These are phyloP conservation scores for Claviceps paspali DNA, from an alignment of 2,329 filamentous ascomycete genomes.

Conservation along the genomic window DNA sequence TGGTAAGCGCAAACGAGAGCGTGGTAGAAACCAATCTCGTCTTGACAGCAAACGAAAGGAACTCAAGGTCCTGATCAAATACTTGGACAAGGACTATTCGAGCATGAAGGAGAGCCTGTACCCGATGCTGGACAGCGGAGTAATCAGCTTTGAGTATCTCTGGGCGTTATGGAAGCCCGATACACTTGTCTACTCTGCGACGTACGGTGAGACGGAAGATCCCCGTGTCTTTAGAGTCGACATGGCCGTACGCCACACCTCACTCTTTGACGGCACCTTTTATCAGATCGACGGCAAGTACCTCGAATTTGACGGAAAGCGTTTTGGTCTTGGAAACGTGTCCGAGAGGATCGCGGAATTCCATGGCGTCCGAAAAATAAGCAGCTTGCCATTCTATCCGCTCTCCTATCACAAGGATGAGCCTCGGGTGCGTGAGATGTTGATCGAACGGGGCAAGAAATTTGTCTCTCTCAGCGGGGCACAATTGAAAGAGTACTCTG, in stretches of 20 bases:
- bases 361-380: conserved; percentile 71
- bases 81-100: conserved; percentile 69
- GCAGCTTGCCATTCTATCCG: conserved; percentile 60
- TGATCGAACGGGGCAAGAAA: conserved; percentile 71
- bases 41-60: conserved; percentile 44
- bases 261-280: conserved; percentile 56
- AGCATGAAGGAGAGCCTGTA: conserved; percentile 63
- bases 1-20: conserved; percentile 35
- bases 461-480: conserved; percentile 71
- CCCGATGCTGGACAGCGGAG: conserved; percentile 63
- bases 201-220: conserved; percentile 62
- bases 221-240: conserved; percentile 74
- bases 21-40: conserved; percentile 44
- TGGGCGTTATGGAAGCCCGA: conserved; percentile 87
- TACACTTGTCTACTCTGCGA: conserved; percentile 61
- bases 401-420: conserved; percentile 67
- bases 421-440: conserved; percentile 42
- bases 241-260: conserved; percentile 52
- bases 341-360: conserved; percentile 57
- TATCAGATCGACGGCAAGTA: conserved; percentile 68
- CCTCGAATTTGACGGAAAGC: conserved; percentile 78
- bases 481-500: conserved; percentile 70
- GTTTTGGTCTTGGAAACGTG: conserved; percentile 61
- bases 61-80: conserved; percentile 58
- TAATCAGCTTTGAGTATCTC: conserved; percentile 76